Evolutionary conservation across 768 basidiomycete genomes (phyloP).

Genomic region (Daedaleopsis sinensis): DNA sequence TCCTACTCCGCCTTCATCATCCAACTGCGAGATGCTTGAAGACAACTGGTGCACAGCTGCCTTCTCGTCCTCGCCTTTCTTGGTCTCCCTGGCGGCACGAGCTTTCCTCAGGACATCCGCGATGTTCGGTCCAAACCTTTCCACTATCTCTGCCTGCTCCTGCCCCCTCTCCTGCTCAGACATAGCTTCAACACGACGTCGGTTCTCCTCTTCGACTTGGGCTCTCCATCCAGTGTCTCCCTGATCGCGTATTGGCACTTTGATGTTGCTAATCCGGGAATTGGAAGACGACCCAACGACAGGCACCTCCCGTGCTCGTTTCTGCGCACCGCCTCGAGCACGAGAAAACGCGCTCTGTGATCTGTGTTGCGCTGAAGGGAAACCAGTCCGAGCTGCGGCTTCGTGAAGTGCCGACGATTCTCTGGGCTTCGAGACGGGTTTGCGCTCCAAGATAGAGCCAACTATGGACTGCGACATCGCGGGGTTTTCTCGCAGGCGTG

Average conservation of each 20-base stretch:
- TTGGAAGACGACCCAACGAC: conserved; percentile 23
- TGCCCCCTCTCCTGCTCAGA: conserved; percentile 66
- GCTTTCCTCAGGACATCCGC: conserved; percentile 62
- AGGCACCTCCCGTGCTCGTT: conserved; percentile 23
- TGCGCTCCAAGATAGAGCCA: conserved; percentile 52
- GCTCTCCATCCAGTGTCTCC: conserved; percentile 45
- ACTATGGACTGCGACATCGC: conserved; percentile 34
- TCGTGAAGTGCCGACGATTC: conserved; percentile 20
- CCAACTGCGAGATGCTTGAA: conserved; percentile 2
- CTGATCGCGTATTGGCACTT: neutral
- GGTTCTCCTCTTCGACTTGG: conserved; percentile 71
- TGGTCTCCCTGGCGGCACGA: conserved; percentile 48
- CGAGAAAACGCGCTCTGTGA: conserved; percentile 43
- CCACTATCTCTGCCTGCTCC: conserved; percentile 66
- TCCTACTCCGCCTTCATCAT: neutral
- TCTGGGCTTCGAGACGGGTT: conserved; percentile 27
- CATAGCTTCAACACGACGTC: conserved; percentile 65
- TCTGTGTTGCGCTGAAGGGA: conserved; percentile 44
- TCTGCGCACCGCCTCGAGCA: conserved; percentile 29
- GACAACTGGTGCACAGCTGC: conserved; percentile 5
- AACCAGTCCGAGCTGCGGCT: conserved; percentile 34
- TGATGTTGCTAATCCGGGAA: neutral
- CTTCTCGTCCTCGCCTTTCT: neutral
- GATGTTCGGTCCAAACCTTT: conserved; percentile 71
- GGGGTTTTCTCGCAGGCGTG: neutral